These are phyloP conservation scores for Talaromyces sp. DNA, from an alignment of 2,329 filamentous ascomycete species.

Conservation along the genomic window DNA sequence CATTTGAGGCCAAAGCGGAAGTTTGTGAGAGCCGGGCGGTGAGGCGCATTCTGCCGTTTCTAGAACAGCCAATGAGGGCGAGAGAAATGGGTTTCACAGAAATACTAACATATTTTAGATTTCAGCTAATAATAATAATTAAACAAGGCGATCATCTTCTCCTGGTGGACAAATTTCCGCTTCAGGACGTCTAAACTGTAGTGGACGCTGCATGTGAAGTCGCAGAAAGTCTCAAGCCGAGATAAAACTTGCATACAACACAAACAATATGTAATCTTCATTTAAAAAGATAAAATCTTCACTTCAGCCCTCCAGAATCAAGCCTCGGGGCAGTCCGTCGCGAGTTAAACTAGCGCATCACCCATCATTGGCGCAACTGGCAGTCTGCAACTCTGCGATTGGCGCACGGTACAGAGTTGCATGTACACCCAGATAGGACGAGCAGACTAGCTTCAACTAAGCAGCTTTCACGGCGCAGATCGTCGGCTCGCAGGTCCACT, in stretches of 20 bases:
- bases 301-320: neutral
- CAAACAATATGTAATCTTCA: neutral
- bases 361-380: neutral
- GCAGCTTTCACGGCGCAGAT: neutral
- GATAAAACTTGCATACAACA: neutral
- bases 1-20: neutral
- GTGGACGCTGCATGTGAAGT: neutral
- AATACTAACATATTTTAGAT: neutral
- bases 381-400: neutral
- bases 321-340: too few relatives aligned
- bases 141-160: neutral
- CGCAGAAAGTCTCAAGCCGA: neutral
- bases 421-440: neutral
- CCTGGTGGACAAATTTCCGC: neutral
- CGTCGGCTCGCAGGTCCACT: neutral
- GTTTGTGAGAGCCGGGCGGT: neutral
- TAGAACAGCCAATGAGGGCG: neutral
- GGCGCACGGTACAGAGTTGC: too few relatives aligned
- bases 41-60: neutral
- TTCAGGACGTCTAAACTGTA: neutral
- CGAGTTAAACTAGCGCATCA: neutral
- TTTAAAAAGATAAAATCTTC: neutral
- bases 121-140: neutral
- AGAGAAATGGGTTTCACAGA: neutral
- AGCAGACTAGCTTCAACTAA: neutral